phyloP scores from a whole-genome alignment of 2,329 filamentous ascomycete species.

The Macrophomina phaseolina region DNA sequence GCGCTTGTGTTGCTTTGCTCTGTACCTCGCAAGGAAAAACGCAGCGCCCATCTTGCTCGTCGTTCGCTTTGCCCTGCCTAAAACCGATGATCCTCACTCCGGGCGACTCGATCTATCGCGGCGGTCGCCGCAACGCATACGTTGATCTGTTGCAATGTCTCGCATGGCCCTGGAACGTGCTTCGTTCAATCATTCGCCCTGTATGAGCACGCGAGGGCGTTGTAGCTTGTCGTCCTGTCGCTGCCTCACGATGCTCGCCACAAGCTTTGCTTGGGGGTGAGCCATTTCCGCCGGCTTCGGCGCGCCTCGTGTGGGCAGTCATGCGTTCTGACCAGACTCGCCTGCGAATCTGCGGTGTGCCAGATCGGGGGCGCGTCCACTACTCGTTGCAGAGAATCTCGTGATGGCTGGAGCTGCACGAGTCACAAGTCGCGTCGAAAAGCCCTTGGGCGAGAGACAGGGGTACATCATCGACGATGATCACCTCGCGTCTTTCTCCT shows the following conservation, averaged over 20 bases:
- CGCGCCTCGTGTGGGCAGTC: slow-evolving; percentile 6
- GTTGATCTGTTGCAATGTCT: slow-evolving; percentile 23
- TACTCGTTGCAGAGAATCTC: slow-evolving; percentile 10
- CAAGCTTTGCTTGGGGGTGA: background rate
- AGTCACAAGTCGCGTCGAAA: slow-evolving; percentile 1
- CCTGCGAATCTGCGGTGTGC: slow-evolving; percentile 22
- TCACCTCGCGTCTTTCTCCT: background rate
- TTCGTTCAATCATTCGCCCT: background rate
- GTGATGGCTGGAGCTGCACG: slow-evolving; percentile 9
- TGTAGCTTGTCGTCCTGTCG: background rate
- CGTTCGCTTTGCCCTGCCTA: slow-evolving; percentile 6
- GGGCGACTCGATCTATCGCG: slow-evolving; percentile 21
- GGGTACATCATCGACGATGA: slow-evolving; percentile 20
- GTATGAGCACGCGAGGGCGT: background rate
- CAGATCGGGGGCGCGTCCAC: background rate
- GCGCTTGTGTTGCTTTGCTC: slow-evolving; percentile 1
- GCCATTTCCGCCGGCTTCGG: slow-evolving; percentile 1
- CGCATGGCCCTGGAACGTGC: background rate
- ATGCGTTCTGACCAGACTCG: slow-evolving; percentile 6
- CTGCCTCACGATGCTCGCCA: slow-evolving; percentile 17
- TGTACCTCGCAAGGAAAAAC: slow-evolving; percentile 4
- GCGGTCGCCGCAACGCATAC: slow-evolving; percentile 21
- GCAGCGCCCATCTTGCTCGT: slow-evolving; percentile 11
- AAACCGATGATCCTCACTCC: slow-evolving; percentile 2
- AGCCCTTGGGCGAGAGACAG: slow-evolving; percentile 1